Percentiles rank a stretch among this genome's conserved stretches.
These are phyloP conservation scores for Phellinidium pouzarii DNA, from an alignment of 1,284 basidiomycete genomes.

Conservation along the genomic window DNA sequence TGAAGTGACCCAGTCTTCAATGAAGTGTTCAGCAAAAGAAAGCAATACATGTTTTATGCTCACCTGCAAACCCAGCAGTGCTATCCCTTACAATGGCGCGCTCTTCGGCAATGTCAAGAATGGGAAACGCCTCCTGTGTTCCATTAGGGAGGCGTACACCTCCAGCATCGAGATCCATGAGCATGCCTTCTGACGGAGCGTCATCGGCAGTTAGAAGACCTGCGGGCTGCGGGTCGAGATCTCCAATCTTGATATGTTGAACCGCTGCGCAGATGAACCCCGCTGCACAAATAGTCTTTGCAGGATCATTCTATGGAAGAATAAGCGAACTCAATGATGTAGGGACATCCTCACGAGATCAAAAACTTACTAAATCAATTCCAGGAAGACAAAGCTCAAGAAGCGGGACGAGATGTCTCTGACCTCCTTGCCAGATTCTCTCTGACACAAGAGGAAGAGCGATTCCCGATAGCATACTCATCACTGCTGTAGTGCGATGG, in stretches of 20 bases:
- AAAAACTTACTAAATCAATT: slow-evolving; percentile 66
- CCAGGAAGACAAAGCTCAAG: slow-evolving; percentile 89
- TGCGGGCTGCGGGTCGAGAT: slow-evolving; percentile 48
- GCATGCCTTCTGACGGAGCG: slow-evolving; percentile 40
- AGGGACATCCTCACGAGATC: slow-evolving; percentile 77
- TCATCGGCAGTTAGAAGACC: slow-evolving; percentile 48
- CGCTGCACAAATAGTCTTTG: slow-evolving; percentile 81
- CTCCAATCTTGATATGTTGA: slow-evolving; percentile 79
- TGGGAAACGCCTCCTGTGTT: slow-evolving; percentile 42
- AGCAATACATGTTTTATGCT: slow-evolving; percentile 15
- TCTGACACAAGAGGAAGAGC: slow-evolving; percentile 77
- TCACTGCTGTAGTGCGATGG: slow-evolving; percentile 85
- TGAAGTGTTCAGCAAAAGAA: slow-evolving; percentile 8
- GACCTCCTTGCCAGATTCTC: slow-evolving; percentile 75
- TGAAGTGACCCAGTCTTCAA: slow-evolving; percentile 79
- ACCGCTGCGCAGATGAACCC: slow-evolving; percentile 75
- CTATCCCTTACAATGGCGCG: slow-evolving; percentile 68
- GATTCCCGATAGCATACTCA: slow-evolving; percentile 82
- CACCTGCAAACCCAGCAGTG: slow-evolving; percentile 75
- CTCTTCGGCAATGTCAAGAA: slow-evolving; percentile 64
- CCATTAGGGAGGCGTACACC: slow-evolving; percentile 45
- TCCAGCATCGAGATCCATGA: slow-evolving; percentile 47
- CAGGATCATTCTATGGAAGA: slow-evolving; percentile 73
- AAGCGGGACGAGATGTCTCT: slow-evolving; percentile 84
- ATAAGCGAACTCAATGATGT: slow-evolving; percentile 53